A percentile compares a stretch with the other conserved stretches of the same genome.
phyloP scores from a whole-genome alignment of 1,284 basidiomycete genomes.

The Takashimella tepidaria region DNA sequence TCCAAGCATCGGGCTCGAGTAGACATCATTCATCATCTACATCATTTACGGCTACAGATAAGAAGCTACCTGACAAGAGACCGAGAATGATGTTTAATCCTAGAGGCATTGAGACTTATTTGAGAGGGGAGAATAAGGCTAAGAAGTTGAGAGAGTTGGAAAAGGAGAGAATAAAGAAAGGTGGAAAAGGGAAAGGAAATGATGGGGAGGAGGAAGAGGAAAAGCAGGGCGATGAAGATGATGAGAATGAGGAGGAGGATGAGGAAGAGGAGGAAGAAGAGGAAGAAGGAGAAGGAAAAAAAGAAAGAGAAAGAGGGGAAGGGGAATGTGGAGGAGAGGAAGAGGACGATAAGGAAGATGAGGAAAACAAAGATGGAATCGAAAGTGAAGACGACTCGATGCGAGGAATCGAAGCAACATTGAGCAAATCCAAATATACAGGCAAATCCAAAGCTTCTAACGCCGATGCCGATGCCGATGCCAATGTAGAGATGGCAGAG shows the following conservation, averaged over 20 bases:
- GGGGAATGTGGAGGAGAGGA: slow-evolving; percentile 5
- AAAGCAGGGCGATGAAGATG: neutral
- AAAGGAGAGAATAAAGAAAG: neutral
- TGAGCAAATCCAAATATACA: too few relatives aligned
- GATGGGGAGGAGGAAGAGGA: neutral
- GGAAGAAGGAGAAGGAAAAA: neutral
- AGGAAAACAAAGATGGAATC: slow-evolving; percentile 4
- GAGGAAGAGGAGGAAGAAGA: neutral
- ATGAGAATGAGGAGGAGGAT: neutral
- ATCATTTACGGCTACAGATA: neutral
- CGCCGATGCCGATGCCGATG: too few relatives aligned
- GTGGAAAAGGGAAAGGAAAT: neutral
- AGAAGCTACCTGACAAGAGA: neutral
- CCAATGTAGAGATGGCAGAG: too few relatives aligned
- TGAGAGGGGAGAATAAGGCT: neutral
- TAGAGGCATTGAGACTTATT: neutral
- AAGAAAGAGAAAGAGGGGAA: slow-evolving; percentile 4
- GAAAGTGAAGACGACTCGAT: neutral
- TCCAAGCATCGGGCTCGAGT: neutral
- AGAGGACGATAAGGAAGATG: neutral
- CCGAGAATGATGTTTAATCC: neutral
- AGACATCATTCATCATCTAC: neutral
- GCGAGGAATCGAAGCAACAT: too few relatives aligned
- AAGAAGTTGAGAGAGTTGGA: neutral
- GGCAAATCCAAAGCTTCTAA: too few relatives aligned